Base-by-base conservation (phyloP, 257 asterid genomes). In the Solanum paucissectum region DNA sequence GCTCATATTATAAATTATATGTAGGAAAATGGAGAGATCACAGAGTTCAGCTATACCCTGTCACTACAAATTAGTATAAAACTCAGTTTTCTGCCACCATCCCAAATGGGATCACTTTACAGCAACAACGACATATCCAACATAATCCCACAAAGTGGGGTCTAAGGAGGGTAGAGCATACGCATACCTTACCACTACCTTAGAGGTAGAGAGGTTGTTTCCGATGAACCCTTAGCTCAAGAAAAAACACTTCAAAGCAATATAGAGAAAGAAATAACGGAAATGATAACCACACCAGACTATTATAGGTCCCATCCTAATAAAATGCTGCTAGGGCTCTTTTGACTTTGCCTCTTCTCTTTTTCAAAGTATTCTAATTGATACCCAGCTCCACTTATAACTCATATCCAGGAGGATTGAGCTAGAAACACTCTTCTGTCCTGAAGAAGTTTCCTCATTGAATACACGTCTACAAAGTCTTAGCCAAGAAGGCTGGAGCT, bases 81-180 rank as follows among this genome's bases (percentile, higher is more conserved):
- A 44, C 66, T 44, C 85, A 25, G 68, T 40, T 76, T 76, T 76
- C 36, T 18, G 62, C 66, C 85, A 82, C 11, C 40, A 81, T 18
- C 38, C 38, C 64, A 13, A 79, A 79, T 25, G 84, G 84, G 66
- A 27, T 44, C 16, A 44, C 66, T 44, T 79, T 9, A 58, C 27
- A 18, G 2, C 64, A 18, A 3, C 66, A 52, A 52, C 10, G 21
- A 4, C 66, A 21, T 58, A 21, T n/a, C 16, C 33, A 62, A 16
- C 29, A 6, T n/a, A 62, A 10, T 4, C 33, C 33, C 71, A 62
- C 32, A 62, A 10, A 62, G 3, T 23, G 16, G 7, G 32, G 32
- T 62, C 32, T n/a, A 25, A 62, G 6, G 32, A 62, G 32, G 32
- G 16, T 62, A n/a, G 14, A 62, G 7, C 13, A 20, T n/a, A 62